Conservation (phyloP, 208 protist species). For the Leishmania tarentolae region DNA sequence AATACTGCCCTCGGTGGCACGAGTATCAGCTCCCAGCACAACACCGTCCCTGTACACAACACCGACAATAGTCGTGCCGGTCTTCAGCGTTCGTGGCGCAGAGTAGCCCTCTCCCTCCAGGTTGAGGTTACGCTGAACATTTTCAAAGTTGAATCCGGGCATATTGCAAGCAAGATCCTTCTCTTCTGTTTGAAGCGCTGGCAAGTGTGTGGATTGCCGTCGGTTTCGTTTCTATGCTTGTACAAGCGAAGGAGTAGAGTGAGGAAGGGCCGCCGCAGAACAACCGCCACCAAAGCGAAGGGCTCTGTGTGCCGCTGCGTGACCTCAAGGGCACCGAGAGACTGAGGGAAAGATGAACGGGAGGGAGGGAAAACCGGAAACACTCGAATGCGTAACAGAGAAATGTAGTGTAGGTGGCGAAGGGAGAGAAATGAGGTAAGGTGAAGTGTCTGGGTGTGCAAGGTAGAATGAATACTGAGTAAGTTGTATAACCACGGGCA, state of each 20-base stretch:
- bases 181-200: neutral
- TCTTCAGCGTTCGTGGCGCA: conserved; percentile 95
- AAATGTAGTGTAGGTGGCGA: neutral
- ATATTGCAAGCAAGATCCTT: conserved; percentile 30
- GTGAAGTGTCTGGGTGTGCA: neutral
- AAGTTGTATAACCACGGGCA: neutral
- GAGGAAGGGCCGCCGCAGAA: neutral
- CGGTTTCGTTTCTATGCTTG: conserved; percentile 25
- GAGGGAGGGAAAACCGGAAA: neutral
- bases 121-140: conserved; percentile 91
- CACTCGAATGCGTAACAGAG: neutral
- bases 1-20: conserved; percentile 98
- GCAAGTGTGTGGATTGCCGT: neutral
- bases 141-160: conserved; percentile 95
- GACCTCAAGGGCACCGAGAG: neutral
- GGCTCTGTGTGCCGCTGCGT: neutral
- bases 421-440: neutral
- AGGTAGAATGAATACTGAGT: neutral
- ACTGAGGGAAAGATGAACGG: neutral
- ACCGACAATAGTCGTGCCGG: conserved; percentile 99
- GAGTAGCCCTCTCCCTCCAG: conserved; percentile 73
- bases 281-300: conserved; percentile 1
- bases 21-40: conserved; percentile 99
- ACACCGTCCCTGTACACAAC: conserved; percentile 99
- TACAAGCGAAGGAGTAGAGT: neutral